phyloP scores from a whole-genome alignment of 2,329 filamentous ascomycete species.

The Bipolaris victoriae region DNA sequence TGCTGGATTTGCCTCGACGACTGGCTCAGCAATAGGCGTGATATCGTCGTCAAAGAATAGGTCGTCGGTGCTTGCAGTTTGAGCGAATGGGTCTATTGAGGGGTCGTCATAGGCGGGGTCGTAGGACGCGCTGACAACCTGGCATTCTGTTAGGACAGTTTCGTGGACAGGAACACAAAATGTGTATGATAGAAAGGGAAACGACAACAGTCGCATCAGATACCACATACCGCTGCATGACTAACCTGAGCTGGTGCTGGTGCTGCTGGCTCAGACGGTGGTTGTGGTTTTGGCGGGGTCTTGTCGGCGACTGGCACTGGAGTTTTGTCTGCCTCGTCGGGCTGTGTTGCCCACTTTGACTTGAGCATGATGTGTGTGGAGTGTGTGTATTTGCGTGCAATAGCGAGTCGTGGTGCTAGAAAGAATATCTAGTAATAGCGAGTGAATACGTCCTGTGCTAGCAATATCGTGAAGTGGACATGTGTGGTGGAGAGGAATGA shows the following conservation, averaged over 20 bases:
- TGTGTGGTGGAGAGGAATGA: background rate
- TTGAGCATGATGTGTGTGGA: conserved; percentile 33
- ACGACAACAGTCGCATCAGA: background rate
- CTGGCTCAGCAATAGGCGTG: conserved; percentile 53
- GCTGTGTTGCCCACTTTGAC: conserved; percentile 42
- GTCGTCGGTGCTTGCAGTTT: conserved; percentile 58
- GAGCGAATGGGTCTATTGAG: conserved; percentile 55
- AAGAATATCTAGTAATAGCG: conserved; percentile 3
- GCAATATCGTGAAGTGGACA: no score
- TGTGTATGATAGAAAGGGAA: background rate
- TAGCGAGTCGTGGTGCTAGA: conserved; percentile 3
- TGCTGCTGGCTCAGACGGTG: conserved; percentile 10
- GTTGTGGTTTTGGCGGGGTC: conserved; percentile 1
- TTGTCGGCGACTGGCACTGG: conserved; percentile 7
- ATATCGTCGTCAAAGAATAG: conserved; percentile 61
- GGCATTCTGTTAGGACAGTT: conserved; percentile 5
- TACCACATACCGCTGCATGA: conserved; percentile 13
- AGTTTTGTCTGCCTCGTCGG: conserved; percentile 15
- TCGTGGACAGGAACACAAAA: conserved; percentile 9
- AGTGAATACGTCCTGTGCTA: background rate
- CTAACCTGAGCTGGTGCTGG: conserved; percentile 18
- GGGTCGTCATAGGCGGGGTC: conserved; percentile 39
- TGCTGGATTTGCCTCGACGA: conserved; percentile 43
- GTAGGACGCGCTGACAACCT: conserved; percentile 31
- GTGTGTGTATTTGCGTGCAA: no score